A percentile compares a stretch with the other conserved stretches of the same genome.
phyloP scores from a whole-genome alignment of 1,139 yeast genomes.

The Zhuliangozyma blackwelliae region DNA sequence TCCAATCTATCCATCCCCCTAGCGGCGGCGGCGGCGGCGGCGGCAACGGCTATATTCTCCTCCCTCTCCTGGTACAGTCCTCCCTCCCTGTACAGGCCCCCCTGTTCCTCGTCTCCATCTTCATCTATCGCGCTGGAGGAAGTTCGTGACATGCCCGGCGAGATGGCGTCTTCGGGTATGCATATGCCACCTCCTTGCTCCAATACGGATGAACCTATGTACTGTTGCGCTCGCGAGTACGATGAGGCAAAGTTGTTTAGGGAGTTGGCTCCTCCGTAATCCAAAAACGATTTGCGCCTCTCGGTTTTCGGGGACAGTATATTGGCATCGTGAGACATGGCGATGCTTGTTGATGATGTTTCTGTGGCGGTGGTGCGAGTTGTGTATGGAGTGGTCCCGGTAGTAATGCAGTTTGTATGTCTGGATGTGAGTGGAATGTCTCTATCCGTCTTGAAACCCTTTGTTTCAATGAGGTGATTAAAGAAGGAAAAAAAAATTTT shows the following conservation, averaged over 20 bases:
- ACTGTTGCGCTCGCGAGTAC: constrained; percentile 69
- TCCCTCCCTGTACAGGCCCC: not conserved
- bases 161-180: constrained; percentile 1
- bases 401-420: too few relatives aligned
- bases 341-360: too few relatives aligned
- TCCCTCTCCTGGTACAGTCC: constrained; percentile 6
- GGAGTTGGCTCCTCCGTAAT: constrained; percentile 58
- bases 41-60: constrained; percentile 3
- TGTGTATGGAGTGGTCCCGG: too few relatives aligned
- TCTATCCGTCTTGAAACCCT: too few relatives aligned
- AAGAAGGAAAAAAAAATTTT: too few relatives aligned
- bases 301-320: too few relatives aligned
- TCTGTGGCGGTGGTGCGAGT: too few relatives aligned
- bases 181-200: constrained; percentile 12
- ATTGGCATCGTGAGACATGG: too few relatives aligned
- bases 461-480: too few relatives aligned
- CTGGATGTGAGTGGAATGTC: too few relatives aligned
- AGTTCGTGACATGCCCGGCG: not conserved
- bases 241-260: constrained; percentile 77
- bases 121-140: not conserved
- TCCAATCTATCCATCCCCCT: too few relatives aligned
- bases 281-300: constrained; percentile 20
- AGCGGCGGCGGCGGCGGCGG: too few relatives aligned
- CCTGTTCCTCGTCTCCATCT: not conserved
- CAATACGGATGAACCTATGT: constrained; percentile 25